A percentile compares a stretch with the other conserved stretches of the same genome.
Conservation (phyloP, 192 early-diverging fungal species). For the Backusella sp. region DNA sequence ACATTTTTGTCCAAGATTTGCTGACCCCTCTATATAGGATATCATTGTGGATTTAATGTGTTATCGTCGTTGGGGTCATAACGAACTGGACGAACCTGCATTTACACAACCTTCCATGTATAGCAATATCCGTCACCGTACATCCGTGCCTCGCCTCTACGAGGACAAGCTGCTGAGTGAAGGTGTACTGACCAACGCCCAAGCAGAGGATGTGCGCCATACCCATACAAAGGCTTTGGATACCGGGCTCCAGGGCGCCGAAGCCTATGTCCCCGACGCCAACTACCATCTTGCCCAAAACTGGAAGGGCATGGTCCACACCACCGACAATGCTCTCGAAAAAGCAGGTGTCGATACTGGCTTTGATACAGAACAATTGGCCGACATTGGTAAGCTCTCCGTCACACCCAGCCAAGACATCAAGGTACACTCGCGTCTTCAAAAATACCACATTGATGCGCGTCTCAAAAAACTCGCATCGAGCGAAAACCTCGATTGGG, state of each 20-base stretch:
- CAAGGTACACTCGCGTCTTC: slow-evolving; percentile 78
- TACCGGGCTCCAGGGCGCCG: slow-evolving; percentile 56
- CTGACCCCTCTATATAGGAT: too few species aligned
- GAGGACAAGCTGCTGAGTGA: slow-evolving; percentile 73
- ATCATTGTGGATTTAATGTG: slow-evolving; percentile 93
- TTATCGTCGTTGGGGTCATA: slow-evolving; percentile 97
- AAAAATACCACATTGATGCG: slow-evolving; percentile 89
- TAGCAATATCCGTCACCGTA: slow-evolving; percentile 82
- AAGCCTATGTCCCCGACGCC: slow-evolving; percentile 55
- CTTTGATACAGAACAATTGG: slow-evolving; percentile 59
- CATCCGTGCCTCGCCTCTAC: slow-evolving; percentile 83
- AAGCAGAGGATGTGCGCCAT: slow-evolving; percentile 53
- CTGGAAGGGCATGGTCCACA: slow-evolving; percentile 76
- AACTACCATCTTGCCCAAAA: slow-evolving; percentile 67
- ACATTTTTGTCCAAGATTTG: too few species aligned
- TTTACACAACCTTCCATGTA: slow-evolving; percentile 98
- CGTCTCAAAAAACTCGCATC: slow-evolving; percentile 70
- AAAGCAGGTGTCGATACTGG: slow-evolving; percentile 46
- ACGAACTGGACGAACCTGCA: slow-evolving; percentile 96
- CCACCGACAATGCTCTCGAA: slow-evolving; percentile 29
- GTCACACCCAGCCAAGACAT: slow-evolving; percentile 68
- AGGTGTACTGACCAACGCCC: slow-evolving; percentile 37
- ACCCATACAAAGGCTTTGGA: slow-evolving; percentile 63
- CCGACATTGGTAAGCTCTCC: slow-evolving; percentile 73
- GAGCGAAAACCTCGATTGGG: slow-evolving; percentile 86